phyloP scores from a whole-genome alignment of 257 asterid genomes.

The Capsicum pubescens region DNA sequence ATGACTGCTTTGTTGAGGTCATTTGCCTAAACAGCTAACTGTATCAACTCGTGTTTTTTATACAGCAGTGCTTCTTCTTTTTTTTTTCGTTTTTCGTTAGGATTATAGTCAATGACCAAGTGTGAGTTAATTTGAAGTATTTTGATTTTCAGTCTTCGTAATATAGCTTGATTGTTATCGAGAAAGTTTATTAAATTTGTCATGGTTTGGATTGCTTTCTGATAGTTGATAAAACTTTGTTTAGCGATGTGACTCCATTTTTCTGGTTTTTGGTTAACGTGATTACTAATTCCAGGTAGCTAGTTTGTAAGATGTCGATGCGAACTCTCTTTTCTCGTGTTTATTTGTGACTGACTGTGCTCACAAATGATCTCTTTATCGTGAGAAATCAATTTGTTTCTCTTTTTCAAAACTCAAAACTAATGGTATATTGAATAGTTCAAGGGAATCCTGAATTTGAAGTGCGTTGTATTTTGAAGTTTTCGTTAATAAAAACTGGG shows the following conservation, averaged over 20 bases:
- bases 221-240: neutral
- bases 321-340: neutral
- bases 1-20: constrained; percentile 73
- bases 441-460: neutral
- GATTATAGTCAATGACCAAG: neutral
- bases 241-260: neutral
- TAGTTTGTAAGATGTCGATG: neutral
- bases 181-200: neutral
- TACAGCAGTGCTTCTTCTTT: neutral
- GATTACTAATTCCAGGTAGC: neutral
- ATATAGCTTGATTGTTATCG: neutral
- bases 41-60: neutral
- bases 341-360: neutral
- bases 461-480: neutral
- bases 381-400: constrained; percentile 23
- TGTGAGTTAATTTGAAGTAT: neutral
- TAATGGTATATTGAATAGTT: neutral
- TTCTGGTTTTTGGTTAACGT: neutral
- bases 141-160: neutral
- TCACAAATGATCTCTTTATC: neutral
- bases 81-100: neutral
- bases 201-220: neutral
- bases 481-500: neutral
- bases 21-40: constrained; percentile 5
- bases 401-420: neutral